Base-by-base conservation (phyloP, 2,329 filamentous ascomycete genomes). In the Tolypocladium amazonense region DNA sequence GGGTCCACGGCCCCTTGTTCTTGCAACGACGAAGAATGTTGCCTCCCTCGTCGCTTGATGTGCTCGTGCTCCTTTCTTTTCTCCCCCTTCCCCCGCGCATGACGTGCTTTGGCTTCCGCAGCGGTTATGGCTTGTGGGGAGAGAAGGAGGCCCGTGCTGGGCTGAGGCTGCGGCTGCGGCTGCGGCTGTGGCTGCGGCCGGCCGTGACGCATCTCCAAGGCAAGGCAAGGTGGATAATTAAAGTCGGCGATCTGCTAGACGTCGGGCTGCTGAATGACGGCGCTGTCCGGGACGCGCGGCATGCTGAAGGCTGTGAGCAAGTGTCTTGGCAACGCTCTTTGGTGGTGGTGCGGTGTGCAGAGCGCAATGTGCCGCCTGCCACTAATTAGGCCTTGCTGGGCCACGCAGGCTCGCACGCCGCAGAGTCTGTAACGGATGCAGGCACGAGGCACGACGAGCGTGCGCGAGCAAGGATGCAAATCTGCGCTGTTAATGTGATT, bases 361-460 rank as follows among this genome's bases (percentile, higher is more conserved):
- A 14, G 7, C 35, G 50, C 50, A 11, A 27, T 53, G 27, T 27
- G 27, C 20, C 9, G 35, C 30, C 20, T n/a, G n/a, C n/a, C n/a
- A n/a, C n/a, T n/a, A n/a, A n/a, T n/a, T n/a, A n/a, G n/a, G n/a
- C n/a, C n/a, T n/a, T n/a, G n/a, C n/a, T n/a, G n/a, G n/a, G n/a
- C n/a, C n/a, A n/a, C n/a, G n/a, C n/a, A n/a, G n/a, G n/a, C n/a
- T n/a, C n/a, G n/a, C n/a, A n/a, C n/a, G 39, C 38, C 25, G 38
- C 25, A 27, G 25, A 57, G 30, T 57, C 56, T 57, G 56, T 50
- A 57, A 41, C 56, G 56, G 56, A 57, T 57, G 56, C 56, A 57
- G 56, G 56, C 39, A 57, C 56, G 15, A 57, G 39, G 33, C 38
- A 35, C 18, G 20, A 47, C 56, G n/a, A 12, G 43, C 39, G 20